Base-by-base conservation (phyloP, 352 stramenopile species). In the Phytophthora palmivora region DNA sequence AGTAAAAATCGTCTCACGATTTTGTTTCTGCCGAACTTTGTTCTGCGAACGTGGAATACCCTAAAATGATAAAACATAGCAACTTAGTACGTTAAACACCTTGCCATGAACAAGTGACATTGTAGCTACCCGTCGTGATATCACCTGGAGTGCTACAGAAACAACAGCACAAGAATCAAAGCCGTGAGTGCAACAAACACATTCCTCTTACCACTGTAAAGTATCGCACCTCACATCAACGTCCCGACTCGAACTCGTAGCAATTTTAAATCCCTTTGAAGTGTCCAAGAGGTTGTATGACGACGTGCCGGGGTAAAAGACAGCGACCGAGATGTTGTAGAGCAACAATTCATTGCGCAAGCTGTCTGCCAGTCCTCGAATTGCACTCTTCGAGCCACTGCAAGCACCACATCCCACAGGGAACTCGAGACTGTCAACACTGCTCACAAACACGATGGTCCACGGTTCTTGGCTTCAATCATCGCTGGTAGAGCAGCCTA, bases 401-500 rank as follows among this genome's bases (percentile, higher is more conserved):
- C 97, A 98, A 1, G 87, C 79, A 22, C 87, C 83, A 65, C 95
- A 98, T 15, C 94, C 96, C 63, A 93, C 88, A 3, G 97, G 70
- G 22, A 72, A 72, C 19, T 72, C 68, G 50, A 90, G 60, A 33
- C 66, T 82, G 19, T 67, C 64, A 1, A 74, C 81, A 16, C 81
- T 84, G 33, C 67, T 82, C 22, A 89, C 72, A 51, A 94, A 76
- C 16, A 91, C 74, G 18, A 92, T 57, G 21, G 66, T 14, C 81
- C 79, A 38, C 53, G 54, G 4, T 65, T 63, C 5, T 75, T 75
- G 6, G 41, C 68, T 39, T 79, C 47, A n/a, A 92, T 66, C 82
- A 94, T 94, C 6, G 76, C 52, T 0, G 82, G 74, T 21, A 85
- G 47, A 14, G 79, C 77, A 47, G 64, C 60, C 63, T 83, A 33